Conservation (phyloP, 495 filamentous ascomycete genomes). For the Penicillium longicatenatum region DNA sequence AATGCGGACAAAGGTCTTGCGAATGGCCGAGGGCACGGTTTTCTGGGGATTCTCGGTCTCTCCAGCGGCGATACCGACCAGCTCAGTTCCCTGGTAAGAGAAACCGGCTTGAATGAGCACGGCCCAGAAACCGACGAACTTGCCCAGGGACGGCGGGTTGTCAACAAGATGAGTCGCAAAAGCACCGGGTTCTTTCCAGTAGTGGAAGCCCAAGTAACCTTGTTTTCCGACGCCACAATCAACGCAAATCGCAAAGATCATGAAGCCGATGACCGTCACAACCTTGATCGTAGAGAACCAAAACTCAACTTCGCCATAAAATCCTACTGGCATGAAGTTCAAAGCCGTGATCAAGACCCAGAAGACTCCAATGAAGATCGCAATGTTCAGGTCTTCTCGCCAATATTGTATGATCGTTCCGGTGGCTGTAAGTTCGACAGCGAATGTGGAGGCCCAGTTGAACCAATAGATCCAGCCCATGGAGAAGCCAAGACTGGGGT, state of each 20-base stretch:
- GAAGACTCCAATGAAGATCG: slow-evolving; percentile 67
- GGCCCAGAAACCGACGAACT: slow-evolving; percentile 39
- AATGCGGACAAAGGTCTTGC: slow-evolving; percentile 68
- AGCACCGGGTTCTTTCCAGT: slow-evolving; percentile 63
- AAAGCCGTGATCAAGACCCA: slow-evolving; percentile 61
- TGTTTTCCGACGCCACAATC: slow-evolving; percentile 57
- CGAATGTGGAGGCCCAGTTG: slow-evolving; percentile 56
- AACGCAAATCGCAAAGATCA: slow-evolving; percentile 60
- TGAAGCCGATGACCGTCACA: slow-evolving; percentile 56
- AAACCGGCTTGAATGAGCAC: slow-evolving; percentile 55
- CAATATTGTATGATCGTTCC: slow-evolving; percentile 69
- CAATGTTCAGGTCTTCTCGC: slow-evolving; percentile 54
- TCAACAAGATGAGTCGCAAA: slow-evolving; percentile 58
- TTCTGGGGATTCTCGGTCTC: slow-evolving; percentile 64
- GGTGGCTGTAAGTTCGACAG: slow-evolving; percentile 66
- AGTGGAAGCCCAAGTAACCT: slow-evolving; percentile 56
- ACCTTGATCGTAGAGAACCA: slow-evolving; percentile 63
- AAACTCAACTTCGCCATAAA: slow-evolving; percentile 58
- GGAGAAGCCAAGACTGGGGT: slow-evolving; percentile 67
- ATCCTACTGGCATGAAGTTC: slow-evolving; percentile 56
- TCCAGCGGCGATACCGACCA: slow-evolving; percentile 64
- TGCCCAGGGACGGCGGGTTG: slow-evolving; percentile 55
- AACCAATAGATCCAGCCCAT: slow-evolving; percentile 71
- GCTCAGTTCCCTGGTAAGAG: slow-evolving; percentile 66
- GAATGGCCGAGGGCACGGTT: slow-evolving; percentile 64